Percentiles rank a stretch among this genome's conserved stretches.
Conservation (phyloP, 371 early-diverging fungal species). For the Zopfochytrium polystomum region DNA sequence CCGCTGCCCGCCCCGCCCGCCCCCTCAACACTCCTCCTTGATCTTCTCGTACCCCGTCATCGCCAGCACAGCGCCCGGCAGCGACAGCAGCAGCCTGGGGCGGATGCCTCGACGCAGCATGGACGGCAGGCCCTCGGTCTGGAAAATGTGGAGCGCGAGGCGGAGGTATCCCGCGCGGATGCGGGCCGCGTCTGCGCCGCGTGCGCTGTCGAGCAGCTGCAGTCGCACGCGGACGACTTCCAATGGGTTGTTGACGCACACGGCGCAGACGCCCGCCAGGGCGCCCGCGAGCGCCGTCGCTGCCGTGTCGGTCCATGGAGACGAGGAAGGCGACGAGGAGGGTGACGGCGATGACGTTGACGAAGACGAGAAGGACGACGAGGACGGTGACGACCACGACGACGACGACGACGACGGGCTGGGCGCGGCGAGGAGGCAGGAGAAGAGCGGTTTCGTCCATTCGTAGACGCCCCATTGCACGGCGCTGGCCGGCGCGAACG, state of each 20-base stretch:
- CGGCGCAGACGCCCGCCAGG: conserved; percentile 37
- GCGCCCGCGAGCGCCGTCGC: conserved; percentile 32
- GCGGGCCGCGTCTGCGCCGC: conserved; percentile 31
- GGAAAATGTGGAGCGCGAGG: conserved; percentile 25
- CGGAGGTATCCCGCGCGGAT: conserved; percentile 33
- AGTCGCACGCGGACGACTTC: conserved; percentile 42
- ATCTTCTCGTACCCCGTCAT: conserved; percentile 38
- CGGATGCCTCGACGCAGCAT: conserved; percentile 31
- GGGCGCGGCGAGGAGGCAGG: conserved; percentile 7
- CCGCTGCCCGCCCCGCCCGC: too few relatives aligned
- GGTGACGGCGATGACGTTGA: too few relatives aligned
- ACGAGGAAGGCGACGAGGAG: too few relatives aligned
- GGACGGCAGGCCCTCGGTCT: conserved; percentile 35
- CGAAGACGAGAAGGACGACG: neutral
- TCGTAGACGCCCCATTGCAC: conserved; percentile 51
- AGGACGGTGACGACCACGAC: too few relatives aligned
- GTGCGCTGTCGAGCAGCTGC: conserved; percentile 37
- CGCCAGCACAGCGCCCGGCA: conserved; percentile 34
- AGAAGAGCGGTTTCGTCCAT: conserved; percentile 30
- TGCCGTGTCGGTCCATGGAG: conserved; percentile 7
- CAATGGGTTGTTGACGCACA: conserved; percentile 45
- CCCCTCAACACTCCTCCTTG: too few relatives aligned
- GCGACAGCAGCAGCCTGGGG: conserved; percentile 25
- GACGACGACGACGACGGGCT: neutral
- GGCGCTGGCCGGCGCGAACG: conserved; percentile 46